Conservation (phyloP, 805 yeast species). For the Yarrowia sp. region DNA sequence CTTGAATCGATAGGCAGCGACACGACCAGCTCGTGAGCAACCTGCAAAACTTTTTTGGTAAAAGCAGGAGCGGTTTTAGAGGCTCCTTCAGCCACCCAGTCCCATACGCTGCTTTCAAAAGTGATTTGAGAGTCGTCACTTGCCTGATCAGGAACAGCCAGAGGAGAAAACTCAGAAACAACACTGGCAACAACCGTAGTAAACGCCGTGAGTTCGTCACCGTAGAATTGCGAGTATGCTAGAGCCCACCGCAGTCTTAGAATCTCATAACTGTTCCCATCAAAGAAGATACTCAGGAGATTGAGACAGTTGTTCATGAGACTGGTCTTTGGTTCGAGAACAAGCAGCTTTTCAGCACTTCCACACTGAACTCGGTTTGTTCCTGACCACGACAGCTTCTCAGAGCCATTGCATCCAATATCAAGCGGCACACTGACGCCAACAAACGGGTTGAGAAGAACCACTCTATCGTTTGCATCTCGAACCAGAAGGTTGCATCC, state of each 20-base stretch:
- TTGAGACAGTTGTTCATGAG: conserved; percentile 10
- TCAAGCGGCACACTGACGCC: conserved; percentile 16
- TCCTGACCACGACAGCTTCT: not conserved
- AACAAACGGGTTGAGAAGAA: conserved; percentile 34
- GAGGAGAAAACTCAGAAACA: not conserved
- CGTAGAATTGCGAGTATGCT: conserved; percentile 18
- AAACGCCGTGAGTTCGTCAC: not conserved
- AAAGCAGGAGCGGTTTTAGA: not conserved
- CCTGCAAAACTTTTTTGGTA: not conserved
- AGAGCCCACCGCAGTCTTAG: conserved; percentile 14
- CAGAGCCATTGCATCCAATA: not conserved
- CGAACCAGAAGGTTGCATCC: conserved; percentile 32
- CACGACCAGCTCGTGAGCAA: not conserved
- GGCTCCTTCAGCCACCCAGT: not conserved
- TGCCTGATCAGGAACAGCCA: not conserved
- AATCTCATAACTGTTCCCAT: conserved; percentile 15
- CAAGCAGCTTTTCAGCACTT: not conserved
- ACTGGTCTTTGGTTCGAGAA: conserved; percentile 3
- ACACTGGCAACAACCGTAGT: conserved; percentile 2
- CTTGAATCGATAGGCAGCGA: not conserved
- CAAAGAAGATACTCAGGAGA: conserved; percentile 17
- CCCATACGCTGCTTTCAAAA: conserved; percentile 6
- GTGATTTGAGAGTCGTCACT: not conserved
- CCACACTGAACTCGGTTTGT: not conserved
- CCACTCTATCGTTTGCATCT: conserved; percentile 32